phyloP scores from a whole-genome alignment of 148 eudicot genomes.

The Camellia japonica region DNA sequence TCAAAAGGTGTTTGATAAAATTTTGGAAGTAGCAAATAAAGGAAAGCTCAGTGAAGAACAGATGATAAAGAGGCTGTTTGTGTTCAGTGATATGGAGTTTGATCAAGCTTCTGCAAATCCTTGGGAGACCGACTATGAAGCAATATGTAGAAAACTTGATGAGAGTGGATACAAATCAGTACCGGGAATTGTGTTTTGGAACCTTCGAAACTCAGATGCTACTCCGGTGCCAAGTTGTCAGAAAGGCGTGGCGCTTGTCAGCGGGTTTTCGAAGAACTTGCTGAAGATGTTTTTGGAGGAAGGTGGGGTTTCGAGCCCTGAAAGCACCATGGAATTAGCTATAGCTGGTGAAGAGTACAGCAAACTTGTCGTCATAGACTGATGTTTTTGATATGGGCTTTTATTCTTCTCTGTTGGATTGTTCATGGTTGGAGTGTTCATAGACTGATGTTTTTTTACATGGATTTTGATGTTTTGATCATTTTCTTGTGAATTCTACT shows the following conservation, averaged over 20 bases:
- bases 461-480: background rate
- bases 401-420: no score
- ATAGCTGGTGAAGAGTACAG: slow-evolving; percentile 43
- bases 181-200: slow-evolving; percentile 44
- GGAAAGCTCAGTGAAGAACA: slow-evolving; percentile 23
- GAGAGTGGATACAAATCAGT: slow-evolving; percentile 28
- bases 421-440: background rate
- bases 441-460: slow-evolving; percentile 17
- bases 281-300: slow-evolving; percentile 36
- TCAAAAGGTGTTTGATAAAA: slow-evolving; percentile 39
- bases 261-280: slow-evolving; percentile 53
- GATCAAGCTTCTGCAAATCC: slow-evolving; percentile 22
- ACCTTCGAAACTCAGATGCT: slow-evolving; percentile 38
- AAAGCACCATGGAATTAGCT: slow-evolving; percentile 34
- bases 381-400: background rate
- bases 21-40: slow-evolving; percentile 25
- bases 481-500: background rate
- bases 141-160: slow-evolving; percentile 21
- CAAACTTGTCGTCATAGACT: slow-evolving; percentile 38
- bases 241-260: slow-evolving; percentile 45
- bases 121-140: slow-evolving; percentile 30
- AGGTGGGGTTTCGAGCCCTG: slow-evolving; percentile 27
- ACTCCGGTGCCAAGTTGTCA: slow-evolving; percentile 41
- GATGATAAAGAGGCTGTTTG: slow-evolving; percentile 32
- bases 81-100: slow-evolving; percentile 38